Evolutionary conservation across 2,329 filamentous ascomycete species (phyloP).

Genomic region (Pseudogymnoascus sp.): DNA sequence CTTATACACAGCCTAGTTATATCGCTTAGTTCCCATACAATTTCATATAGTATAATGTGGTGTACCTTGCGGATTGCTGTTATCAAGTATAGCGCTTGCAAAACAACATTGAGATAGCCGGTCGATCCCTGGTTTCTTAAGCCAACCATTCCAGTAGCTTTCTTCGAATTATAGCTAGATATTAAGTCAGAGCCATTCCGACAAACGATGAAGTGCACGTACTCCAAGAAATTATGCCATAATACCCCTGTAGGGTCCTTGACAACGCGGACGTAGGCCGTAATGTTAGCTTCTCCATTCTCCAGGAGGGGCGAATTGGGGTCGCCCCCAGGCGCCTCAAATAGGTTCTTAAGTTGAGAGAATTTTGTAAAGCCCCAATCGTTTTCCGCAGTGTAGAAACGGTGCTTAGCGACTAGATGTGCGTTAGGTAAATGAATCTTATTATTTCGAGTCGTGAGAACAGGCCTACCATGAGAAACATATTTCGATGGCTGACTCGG

Average conservation of each 20-base stretch:
- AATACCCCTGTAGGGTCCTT: conserved; percentile 83
- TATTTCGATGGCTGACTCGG: conserved; percentile 65
- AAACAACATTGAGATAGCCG: conserved; percentile 77
- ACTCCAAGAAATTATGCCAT: conserved; percentile 82
- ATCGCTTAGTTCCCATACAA: not conserved
- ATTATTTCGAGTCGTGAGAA: not conserved
- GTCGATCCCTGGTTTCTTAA: conserved; percentile 95
- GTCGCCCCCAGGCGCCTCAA: conserved; percentile 69
- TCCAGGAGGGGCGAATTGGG: conserved; percentile 64
- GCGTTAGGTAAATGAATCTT: conserved; percentile 53
- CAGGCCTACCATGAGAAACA: not conserved
- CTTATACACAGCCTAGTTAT: conserved; percentile 76
- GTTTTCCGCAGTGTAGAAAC: conserved; percentile 91
- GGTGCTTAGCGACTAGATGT: conserved; percentile 81
- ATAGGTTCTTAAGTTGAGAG: conserved; percentile 77
- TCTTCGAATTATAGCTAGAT: conserved; percentile 79
- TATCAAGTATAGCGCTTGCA: conserved; percentile 79
- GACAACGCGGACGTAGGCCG: conserved; percentile 72
- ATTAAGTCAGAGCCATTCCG: not conserved
- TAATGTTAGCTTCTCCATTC: conserved; percentile 69
- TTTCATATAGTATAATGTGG: not conserved
- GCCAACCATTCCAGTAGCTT: conserved; percentile 93
- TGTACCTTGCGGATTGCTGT: conserved; percentile 87
- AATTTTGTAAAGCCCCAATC: conserved; percentile 99
- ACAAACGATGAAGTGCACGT: not conserved